A percentile compares a stretch with the other conserved stretches of the same genome.
Evolutionary conservation across 192 early-diverging fungal species (phyloP).

Genomic region (Pecoramyces ruminantium): DNA sequence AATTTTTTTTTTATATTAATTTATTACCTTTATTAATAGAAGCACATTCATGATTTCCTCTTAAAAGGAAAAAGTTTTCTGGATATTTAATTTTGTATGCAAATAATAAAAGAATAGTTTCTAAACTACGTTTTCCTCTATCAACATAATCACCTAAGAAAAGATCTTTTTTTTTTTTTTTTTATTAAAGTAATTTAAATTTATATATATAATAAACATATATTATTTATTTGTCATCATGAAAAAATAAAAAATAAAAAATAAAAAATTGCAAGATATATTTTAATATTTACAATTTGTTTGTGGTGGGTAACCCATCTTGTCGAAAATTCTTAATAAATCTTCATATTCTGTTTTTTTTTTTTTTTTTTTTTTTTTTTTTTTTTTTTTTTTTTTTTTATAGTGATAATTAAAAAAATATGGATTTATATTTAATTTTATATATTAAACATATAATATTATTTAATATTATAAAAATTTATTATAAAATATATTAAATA

Average conservation of each 20-base stretch:
- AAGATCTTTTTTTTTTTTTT: neutral
- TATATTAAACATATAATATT: too few species aligned
- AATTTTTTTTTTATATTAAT: too few species aligned
- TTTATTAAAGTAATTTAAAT: neutral
- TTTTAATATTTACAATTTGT: slow-evolving; percentile 85
- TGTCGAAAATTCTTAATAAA: slow-evolving; percentile 78
- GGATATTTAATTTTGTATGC: slow-evolving; percentile 96
- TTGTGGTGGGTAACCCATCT: slow-evolving; percentile 78
- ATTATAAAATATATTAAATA: too few species aligned
- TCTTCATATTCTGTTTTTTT: slow-evolving; percentile 52
- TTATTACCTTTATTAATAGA: slow-evolving; percentile 78
- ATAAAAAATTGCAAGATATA: too few species aligned
- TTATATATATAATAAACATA: too few species aligned
- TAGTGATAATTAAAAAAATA: too few species aligned
- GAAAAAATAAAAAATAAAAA: too few species aligned
- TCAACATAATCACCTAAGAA: slow-evolving; percentile 80
- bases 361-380: too few species aligned
- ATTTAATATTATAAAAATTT: too few species aligned
- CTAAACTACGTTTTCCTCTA: slow-evolving; percentile 85
- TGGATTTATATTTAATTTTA: too few species aligned
- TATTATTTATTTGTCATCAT: too few species aligned
- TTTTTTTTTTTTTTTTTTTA: too few species aligned
- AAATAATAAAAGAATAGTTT: slow-evolving; percentile 82
- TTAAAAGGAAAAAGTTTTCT: slow-evolving; percentile 90
- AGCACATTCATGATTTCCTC: slow-evolving; percentile 93